These are phyloP conservation scores for Delonix regia DNA, from an alignment of 306 rosid genomes.

Conservation along the genomic window DNA sequence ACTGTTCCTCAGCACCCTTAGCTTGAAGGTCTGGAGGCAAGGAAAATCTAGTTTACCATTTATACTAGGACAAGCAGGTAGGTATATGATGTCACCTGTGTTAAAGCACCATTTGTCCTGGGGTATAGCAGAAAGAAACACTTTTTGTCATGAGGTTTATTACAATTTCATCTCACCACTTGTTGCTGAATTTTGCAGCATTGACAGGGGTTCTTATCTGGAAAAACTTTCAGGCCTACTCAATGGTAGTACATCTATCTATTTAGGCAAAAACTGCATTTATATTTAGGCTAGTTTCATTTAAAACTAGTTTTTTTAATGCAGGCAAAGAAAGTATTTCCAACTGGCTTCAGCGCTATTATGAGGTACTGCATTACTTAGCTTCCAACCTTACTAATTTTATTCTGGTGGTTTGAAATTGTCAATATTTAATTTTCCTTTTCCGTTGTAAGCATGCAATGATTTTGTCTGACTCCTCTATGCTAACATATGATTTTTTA, in stretches of 20 bases:
- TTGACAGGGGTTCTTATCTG: slow-evolving; percentile 70
- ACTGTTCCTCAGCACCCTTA: slow-evolving; percentile 78
- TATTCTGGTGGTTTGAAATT: slow-evolving; percentile 31
- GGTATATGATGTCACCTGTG: slow-evolving; percentile 47
- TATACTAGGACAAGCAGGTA: slow-evolving; percentile 95
- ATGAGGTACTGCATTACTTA: slow-evolving; percentile 54
- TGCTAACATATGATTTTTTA: background rate
- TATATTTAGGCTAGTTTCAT: slow-evolving; percentile 8
- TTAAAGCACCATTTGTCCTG: slow-evolving; percentile 2
- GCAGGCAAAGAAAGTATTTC: slow-evolving; percentile 84
- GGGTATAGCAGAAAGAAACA: background rate
- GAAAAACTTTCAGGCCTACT: slow-evolving; percentile 76
- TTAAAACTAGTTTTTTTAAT: slow-evolving; percentile 3
- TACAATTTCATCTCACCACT: slow-evolving; percentile 24
- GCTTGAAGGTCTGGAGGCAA: slow-evolving; percentile 95
- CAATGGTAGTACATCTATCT: slow-evolving; percentile 53
- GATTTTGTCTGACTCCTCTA: slow-evolving; percentile 22
- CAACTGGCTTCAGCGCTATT: slow-evolving; percentile 64
- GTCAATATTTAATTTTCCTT: slow-evolving; percentile 9
- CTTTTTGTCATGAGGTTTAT: slow-evolving; percentile 15
- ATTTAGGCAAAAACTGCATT: slow-evolving; percentile 8
- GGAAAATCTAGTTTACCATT: slow-evolving; percentile 88
- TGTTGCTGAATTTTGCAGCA: slow-evolving; percentile 49
- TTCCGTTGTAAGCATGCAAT: background rate
- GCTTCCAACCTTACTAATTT: slow-evolving; percentile 20